A percentile compares a stretch with the other conserved stretches of the same genome.
Conservation (phyloP, 2,329 filamentous ascomycete species). For the Curvularia eragrostidis region DNA sequence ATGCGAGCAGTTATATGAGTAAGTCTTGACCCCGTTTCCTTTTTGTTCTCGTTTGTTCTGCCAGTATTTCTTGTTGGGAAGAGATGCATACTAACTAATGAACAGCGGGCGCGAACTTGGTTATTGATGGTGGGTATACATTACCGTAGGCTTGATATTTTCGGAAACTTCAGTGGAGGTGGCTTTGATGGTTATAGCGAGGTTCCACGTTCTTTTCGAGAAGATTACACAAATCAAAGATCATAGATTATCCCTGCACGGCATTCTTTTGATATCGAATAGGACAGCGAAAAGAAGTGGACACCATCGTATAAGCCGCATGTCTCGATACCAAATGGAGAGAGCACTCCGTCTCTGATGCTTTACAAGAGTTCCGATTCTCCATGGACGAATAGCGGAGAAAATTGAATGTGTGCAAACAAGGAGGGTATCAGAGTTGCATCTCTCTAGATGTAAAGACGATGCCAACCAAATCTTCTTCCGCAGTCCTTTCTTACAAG, state of each 20-base stretch:
- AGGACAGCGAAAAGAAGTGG: neutral
- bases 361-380: neutral
- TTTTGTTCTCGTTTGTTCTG: too few relatives aligned
- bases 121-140: constrained; percentile 5
- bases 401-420: neutral
- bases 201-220: neutral
- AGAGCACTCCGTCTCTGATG: neutral
- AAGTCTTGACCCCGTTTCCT: neutral
- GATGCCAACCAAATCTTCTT: neutral
- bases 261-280: neutral
- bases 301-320: neutral
- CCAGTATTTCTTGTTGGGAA: too few relatives aligned
- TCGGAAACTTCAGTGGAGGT: neutral
- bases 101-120: constrained; percentile 4
- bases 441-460: neutral
- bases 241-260: neutral
- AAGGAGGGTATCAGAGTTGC: neutral
- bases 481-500: neutral
- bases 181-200: neutral
- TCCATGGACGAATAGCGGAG: neutral
- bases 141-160: neutral
- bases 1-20: constrained; percentile 24
- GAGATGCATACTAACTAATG: neutral
- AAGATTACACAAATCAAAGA: neutral
- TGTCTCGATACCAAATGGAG: neutral